Evolutionary conservation across 495 filamentous ascomycete genomes (phyloP).

Genomic region (Neurospora terricola): DNA sequence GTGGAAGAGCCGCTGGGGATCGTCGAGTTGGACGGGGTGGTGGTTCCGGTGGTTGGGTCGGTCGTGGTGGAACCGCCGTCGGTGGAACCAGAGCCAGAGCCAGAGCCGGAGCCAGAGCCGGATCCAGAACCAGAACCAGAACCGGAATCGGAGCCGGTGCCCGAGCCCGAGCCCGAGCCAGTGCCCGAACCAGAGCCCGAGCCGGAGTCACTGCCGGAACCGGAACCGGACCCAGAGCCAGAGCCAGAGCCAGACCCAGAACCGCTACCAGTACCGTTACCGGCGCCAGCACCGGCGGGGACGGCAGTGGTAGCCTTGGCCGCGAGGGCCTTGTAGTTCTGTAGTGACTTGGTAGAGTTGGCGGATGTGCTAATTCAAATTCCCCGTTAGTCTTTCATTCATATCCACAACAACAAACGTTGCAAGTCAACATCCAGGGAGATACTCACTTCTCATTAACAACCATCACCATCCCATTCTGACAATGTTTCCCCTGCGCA

Average conservation of each 20-base stretch:
- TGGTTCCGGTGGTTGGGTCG: slow-evolving; percentile 3
- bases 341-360: slow-evolving; percentile 39
- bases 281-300: slow-evolving; percentile 24
- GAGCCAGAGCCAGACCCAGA: slow-evolving; percentile 11
- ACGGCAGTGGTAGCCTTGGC: slow-evolving; percentile 25
- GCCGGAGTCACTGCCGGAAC: slow-evolving; percentile 15
- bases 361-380: slow-evolving; percentile 24
- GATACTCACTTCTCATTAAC: slow-evolving; percentile 54
- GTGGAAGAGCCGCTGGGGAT: slow-evolving; percentile 11
- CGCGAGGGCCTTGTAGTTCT: slow-evolving; percentile 37
- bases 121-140: slow-evolving; percentile 8
- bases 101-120: not conserved
- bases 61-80: not conserved
- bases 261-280: slow-evolving; percentile 13
- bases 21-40: slow-evolving; percentile 10
- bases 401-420: not conserved
- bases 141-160: slow-evolving; percentile 19
- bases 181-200: slow-evolving; percentile 3
- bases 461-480: slow-evolving; percentile 59
- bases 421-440: not conserved
- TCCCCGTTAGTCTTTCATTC: slow-evolving; percentile 8
- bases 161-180: not conserved
- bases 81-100: slow-evolving; percentile 7
- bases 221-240: slow-evolving; percentile 17
- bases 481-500: slow-evolving; percentile 53